Conservation (phyloP, 202 grass and related monocot genomes). For the Dendrocalamus latiflorus region DNA sequence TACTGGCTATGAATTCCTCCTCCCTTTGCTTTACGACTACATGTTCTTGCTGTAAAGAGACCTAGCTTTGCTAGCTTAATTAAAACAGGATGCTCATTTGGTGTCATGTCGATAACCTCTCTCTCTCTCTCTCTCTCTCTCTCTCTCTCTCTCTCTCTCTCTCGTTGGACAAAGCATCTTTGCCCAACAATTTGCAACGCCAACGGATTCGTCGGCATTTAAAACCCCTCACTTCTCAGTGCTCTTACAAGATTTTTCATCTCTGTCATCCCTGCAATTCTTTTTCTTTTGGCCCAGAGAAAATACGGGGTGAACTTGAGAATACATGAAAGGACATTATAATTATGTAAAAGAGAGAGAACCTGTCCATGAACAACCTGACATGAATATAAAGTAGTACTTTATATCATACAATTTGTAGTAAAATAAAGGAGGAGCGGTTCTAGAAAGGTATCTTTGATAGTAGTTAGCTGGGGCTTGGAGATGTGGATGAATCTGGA, state of each 20-base stretch:
- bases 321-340: not conserved
- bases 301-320: constrained; percentile 1
- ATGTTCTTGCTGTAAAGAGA: constrained; percentile 51
- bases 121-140: not conserved
- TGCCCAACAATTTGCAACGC: constrained; percentile 42
- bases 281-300: not conserved
- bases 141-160: too few relatives aligned
- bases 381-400: not conserved
- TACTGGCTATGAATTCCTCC: too few relatives aligned
- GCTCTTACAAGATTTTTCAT: constrained; percentile 29
- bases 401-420: not conserved
- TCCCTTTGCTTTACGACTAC: too few relatives aligned
- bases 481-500: constrained; percentile 17
- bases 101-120: constrained; percentile 45
- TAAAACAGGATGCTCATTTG: constrained; percentile 41
- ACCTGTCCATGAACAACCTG: not conserved
- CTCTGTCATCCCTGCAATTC: not conserved
- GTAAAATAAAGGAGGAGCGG: not conserved
- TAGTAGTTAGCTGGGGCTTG: not conserved
- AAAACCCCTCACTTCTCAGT: constrained; percentile 19
- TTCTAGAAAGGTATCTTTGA: constrained; percentile 17
- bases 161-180: constrained; percentile 36
- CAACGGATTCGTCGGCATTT: constrained; percentile 17
- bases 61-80: constrained; percentile 53
- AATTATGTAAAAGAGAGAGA: not conserved